These are phyloP conservation scores for Nicotiana obtusifolia DNA, from an alignment of 257 asterid genomes.

Conservation along the genomic window DNA sequence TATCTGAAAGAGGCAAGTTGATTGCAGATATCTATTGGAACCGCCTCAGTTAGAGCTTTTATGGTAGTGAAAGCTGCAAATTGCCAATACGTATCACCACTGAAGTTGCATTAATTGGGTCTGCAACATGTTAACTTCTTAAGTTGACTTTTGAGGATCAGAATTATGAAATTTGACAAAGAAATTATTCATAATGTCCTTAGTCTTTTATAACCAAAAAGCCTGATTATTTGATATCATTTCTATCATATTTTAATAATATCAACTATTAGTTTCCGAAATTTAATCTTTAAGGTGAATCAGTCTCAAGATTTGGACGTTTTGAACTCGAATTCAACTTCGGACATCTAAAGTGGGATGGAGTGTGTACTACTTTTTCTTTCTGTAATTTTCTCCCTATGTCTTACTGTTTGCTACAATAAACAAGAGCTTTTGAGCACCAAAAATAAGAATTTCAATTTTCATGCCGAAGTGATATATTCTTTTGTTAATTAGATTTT, in stretches of 20 bases:
- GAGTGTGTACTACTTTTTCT: not conserved
- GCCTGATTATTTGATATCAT: not conserved
- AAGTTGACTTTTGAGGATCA: not conserved
- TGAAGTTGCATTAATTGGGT: not conserved
- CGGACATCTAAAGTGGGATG: not conserved
- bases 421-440: not conserved
- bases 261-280: not conserved
- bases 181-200: not conserved
- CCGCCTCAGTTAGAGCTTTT: not conserved
- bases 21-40: not conserved
- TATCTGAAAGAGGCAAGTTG: conserved; percentile 2
- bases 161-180: not conserved
- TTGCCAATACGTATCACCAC: not conserved
- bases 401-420: not conserved
- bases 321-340: not conserved
- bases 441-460: not conserved
- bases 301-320: not conserved
- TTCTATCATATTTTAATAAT: not conserved
- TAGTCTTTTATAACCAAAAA: not conserved
- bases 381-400: not conserved
- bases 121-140: not conserved
- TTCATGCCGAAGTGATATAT: not conserved
- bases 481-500: not conserved
- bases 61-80: not conserved
- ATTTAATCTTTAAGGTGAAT: not conserved